Evolutionary conservation across 441 rosid genomes (phyloP).

Genomic region (Brassica balearica): DNA sequence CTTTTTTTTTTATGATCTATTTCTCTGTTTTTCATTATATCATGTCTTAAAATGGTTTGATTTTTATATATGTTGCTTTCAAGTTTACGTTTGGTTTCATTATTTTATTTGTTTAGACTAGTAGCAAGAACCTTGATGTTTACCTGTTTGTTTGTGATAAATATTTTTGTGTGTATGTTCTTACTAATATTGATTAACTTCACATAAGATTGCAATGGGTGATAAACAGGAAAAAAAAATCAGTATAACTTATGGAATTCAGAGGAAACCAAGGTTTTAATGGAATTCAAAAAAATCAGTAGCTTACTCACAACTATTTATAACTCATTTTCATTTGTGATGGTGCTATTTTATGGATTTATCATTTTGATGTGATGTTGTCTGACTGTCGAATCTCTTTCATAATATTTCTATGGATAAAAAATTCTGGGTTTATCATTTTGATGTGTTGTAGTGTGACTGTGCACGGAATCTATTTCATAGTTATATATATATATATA

Average conservation of each 20-base stretch:
- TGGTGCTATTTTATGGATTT: background rate
- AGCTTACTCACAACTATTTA: too few species aligned
- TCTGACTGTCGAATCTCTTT: too few species aligned
- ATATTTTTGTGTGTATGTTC: too few species aligned
- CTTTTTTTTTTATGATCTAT: background rate
- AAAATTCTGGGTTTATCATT: too few species aligned
- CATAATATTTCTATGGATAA: too few species aligned
- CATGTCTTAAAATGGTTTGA: background rate
- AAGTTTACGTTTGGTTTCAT: background rate
- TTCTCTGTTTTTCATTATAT: background rate
- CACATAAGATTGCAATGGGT: background rate
- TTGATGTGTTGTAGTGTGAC: too few species aligned
- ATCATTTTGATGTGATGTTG: too few species aligned
- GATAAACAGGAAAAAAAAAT: background rate
- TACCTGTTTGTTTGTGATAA: too few species aligned
- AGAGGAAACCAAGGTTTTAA: background rate
- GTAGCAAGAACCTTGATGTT: too few species aligned
- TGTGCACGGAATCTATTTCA: too few species aligned
- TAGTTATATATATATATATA: too few species aligned
- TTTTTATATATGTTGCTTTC: background rate
- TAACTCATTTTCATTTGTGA: background rate
- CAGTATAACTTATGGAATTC: background rate
- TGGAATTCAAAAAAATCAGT: background rate
- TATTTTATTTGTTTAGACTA: too few species aligned
- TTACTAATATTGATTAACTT: background rate